Evolutionary conservation across 306 rosid genomes (phyloP).

Genomic region (Vigna unguiculata): DNA sequence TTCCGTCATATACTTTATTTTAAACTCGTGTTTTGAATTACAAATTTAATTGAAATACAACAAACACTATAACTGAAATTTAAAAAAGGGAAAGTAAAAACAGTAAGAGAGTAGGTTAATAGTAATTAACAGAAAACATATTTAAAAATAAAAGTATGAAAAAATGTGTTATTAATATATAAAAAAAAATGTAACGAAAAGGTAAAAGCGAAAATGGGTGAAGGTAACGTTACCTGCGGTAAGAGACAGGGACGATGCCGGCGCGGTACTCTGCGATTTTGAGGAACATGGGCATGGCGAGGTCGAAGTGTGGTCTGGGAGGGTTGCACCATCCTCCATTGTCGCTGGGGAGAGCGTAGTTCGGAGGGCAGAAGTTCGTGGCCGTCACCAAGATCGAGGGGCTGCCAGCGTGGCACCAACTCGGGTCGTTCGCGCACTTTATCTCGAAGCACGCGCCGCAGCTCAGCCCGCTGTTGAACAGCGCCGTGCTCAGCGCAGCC

Average conservation of each 20-base stretch:
- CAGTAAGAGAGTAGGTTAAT: too few species aligned
- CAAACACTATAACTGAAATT: too few species aligned
- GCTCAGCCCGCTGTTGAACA: slow-evolving; percentile 77
- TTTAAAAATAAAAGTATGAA: too few species aligned
- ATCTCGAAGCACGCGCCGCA: slow-evolving; percentile 89
- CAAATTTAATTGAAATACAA: not conserved
- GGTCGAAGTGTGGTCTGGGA: slow-evolving; percentile 85
- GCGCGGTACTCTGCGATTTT: slow-evolving; percentile 83
- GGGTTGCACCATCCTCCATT: slow-evolving; percentile 97
- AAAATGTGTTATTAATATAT: too few species aligned
- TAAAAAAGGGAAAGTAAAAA: too few species aligned
- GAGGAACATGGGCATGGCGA: slow-evolving; percentile 91
- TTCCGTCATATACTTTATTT: not conserved
- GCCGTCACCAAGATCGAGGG: slow-evolving; percentile 83
- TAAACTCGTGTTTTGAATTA: not conserved
- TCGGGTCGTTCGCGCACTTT: slow-evolving; percentile 65
- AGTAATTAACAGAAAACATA: too few species aligned
- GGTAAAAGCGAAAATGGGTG: not conserved
- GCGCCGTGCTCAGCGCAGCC: slow-evolving; percentile 85
- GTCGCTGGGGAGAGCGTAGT: slow-evolving; percentile 71
- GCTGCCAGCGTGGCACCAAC: slow-evolving; percentile 80
- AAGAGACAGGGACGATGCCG: slow-evolving; percentile 88
- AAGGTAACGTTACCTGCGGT: slow-evolving; percentile 63
- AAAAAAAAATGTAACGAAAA: not conserved
- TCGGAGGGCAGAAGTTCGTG: slow-evolving; percentile 88